phyloP scores from a whole-genome alignment of 306 rosid species.

The Adenanthera pavonina region DNA sequence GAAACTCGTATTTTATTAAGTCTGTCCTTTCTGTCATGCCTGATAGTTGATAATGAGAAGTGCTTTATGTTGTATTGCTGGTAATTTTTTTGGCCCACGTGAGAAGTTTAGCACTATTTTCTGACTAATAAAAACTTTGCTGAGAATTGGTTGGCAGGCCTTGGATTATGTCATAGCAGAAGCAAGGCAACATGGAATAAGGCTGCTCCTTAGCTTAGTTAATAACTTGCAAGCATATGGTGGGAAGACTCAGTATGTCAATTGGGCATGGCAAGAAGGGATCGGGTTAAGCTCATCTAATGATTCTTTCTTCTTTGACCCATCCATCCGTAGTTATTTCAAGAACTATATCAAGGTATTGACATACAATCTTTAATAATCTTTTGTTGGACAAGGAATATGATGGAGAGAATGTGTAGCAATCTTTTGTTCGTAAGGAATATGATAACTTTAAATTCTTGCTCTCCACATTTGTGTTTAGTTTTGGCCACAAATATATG shows the following conservation, averaged over 20 bases:
- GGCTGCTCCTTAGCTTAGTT: constrained; percentile 91
- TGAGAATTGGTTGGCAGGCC: constrained; percentile 65
- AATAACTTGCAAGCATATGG: constrained; percentile 93
- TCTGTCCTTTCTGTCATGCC: constrained; percentile 5
- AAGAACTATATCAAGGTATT: constrained; percentile 83
- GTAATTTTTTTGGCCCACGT: constrained; percentile 14
- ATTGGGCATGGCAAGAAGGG: constrained; percentile 99
- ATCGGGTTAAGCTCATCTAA: constrained; percentile 87
- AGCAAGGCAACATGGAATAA: constrained; percentile 76
- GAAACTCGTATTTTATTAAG: constrained; percentile 13
- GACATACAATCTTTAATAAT: neutral
- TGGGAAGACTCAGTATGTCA: constrained; percentile 94
- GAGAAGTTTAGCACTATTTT: constrained; percentile 30
- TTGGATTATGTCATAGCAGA: constrained; percentile 93
- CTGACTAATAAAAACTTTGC: constrained; percentile 19
- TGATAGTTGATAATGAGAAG: neutral
- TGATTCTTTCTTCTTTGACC: constrained; percentile 98
- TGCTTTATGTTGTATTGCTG: neutral
- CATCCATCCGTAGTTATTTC: constrained; percentile 82
- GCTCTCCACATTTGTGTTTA: neutral
- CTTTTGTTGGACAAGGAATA: no score
- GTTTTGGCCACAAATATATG: neutral
- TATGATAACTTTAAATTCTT: neutral
- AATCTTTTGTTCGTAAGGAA: neutral
- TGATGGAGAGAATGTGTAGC: no score